Percentiles rank a stretch among this genome's conserved stretches.
Conservation (phyloP, 2,329 filamentous ascomycete genomes). For the Thermoascus crustaceus region DNA sequence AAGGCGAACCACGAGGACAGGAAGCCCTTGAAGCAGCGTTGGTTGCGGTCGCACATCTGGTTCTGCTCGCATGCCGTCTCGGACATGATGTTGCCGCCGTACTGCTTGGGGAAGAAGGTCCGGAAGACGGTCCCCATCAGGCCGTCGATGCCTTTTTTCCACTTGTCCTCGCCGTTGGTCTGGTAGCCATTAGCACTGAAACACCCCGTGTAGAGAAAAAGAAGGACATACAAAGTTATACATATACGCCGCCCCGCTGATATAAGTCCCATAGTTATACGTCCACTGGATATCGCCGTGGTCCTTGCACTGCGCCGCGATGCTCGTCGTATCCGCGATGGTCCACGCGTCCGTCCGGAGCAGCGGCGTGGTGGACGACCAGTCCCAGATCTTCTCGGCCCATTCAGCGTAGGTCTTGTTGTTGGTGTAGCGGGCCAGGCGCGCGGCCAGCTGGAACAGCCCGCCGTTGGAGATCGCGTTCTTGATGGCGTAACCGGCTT, state of each 20-base stretch:
- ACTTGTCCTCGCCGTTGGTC: conserved; percentile 40
- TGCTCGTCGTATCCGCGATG: conserved; percentile 49
- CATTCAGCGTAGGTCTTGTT: conserved; percentile 74
- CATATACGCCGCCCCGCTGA: conserved; percentile 51
- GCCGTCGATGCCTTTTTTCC: conserved; percentile 50
- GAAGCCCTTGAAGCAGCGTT: conserved; percentile 66
- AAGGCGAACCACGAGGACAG: conserved; percentile 59
- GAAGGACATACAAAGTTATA: conserved; percentile 41
- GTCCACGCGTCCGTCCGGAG: conserved; percentile 44
- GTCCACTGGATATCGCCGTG: conserved; percentile 49
- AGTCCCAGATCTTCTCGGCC: conserved; percentile 61
- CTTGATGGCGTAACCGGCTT: conserved; percentile 57
- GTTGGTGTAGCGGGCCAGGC: conserved; percentile 68
- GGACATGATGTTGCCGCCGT: conserved; percentile 48
- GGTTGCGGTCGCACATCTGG: conserved; percentile 60
- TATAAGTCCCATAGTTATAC: conserved; percentile 50
- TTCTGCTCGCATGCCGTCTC: conserved; percentile 61
- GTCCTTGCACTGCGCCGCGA: conserved; percentile 41
- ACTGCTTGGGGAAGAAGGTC: conserved; percentile 45
- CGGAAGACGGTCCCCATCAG: conserved; percentile 45
- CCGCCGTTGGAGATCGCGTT: conserved; percentile 52
- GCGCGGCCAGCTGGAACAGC: conserved; percentile 53
- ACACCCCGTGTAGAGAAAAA: conserved; percentile 12
- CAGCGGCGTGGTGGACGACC: conserved; percentile 46
- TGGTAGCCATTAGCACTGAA: too few relatives aligned